Evolutionary conservation across 2,329 filamentous ascomycete genomes (phyloP), one percentile per base, ranked within the genome.

Genomic region (Colletotrichum chrysophilum): DNA sequence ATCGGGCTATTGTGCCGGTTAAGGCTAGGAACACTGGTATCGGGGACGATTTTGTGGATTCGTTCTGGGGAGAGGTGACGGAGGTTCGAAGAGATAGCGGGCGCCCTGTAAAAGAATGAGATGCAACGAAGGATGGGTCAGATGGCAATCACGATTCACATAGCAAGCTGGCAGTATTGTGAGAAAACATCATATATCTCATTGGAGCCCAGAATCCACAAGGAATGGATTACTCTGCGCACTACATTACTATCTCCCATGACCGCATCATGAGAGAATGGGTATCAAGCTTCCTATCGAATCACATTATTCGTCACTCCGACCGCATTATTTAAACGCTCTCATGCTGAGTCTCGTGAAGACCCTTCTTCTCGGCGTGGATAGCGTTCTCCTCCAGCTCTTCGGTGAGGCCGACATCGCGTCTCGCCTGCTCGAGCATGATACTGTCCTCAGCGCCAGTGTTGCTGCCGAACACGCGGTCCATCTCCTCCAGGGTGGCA

Each of bases 401-500:
- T 28, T 75, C 73, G 3, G 70, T 69, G n/a, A 82, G 66, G 1
- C 80, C 77, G 13, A 79, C 78, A 55, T 81, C 77, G 18, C 74
- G 61, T 61, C 78, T 78, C 2, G 80, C 80, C 52, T 79, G 78
- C 26, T 75, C 75, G 18, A 82, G 79, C 48, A 78, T 68, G 9
- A 71, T 66, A 24, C 74, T 75, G 70, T 80, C 82, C 69, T 79
- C 78, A 18, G 80, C 81, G 6, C 83, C 85, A 4, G 82, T 83
- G 8, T 82, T 81, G 74, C 84, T 85, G 52, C 81, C 80, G 71
- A 91, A 91, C 7, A 91, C 84, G 2, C 85, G 84, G 77, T 91
- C 89, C 84, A 91, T 88, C 48, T 88, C 87, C 78, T 91, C 90
- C 8, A 91, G 84, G 4, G 88, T 89, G 43, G 88, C 84, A 61